A percentile compares a stretch with the other conserved stretches of the same genome.
phyloP scores from a whole-genome alignment of 2,329 filamentous ascomycete genomes.

The Colletotrichum brevisporum region DNA sequence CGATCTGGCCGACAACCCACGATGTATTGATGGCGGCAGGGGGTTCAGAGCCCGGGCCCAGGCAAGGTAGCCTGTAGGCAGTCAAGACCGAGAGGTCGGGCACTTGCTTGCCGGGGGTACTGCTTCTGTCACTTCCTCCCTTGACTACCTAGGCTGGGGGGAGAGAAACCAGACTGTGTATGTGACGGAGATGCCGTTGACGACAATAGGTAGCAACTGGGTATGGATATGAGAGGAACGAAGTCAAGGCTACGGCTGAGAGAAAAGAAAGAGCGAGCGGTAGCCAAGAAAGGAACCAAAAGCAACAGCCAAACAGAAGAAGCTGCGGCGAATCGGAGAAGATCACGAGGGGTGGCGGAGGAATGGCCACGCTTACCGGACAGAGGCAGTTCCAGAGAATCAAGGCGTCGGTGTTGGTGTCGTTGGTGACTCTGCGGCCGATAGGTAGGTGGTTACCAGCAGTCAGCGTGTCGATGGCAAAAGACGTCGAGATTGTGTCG shows the following conservation, averaged over 20 bases:
- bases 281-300: neutral
- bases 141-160: neutral
- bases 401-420: neutral
- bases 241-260: neutral
- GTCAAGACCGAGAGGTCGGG: slow-evolving; percentile 5
- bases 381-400: slow-evolving; percentile 20
- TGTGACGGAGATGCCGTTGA: slow-evolving; percentile 14
- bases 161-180: neutral
- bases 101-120: slow-evolving; percentile 1
- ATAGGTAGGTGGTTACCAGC: neutral
- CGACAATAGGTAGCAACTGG: slow-evolving; percentile 3
- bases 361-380: slow-evolving; percentile 27
- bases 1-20: slow-evolving; percentile 14
- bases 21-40: slow-evolving; percentile 13
- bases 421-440: neutral
- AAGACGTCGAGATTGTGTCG: slow-evolving; percentile 2
- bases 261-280: neutral
- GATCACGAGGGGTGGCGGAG: slow-evolving; percentile 22
- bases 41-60: neutral
- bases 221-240: slow-evolving; percentile 1
- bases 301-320: slow-evolving; percentile 4
- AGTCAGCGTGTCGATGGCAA: slow-evolving; percentile 6
- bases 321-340: slow-evolving; percentile 17
- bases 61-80: slow-evolving; percentile 17
- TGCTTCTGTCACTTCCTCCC: slow-evolving; percentile 13